Base-by-base conservation (phyloP, 1,139 yeast genomes). In the Saccharomyces hybrid region DNA sequence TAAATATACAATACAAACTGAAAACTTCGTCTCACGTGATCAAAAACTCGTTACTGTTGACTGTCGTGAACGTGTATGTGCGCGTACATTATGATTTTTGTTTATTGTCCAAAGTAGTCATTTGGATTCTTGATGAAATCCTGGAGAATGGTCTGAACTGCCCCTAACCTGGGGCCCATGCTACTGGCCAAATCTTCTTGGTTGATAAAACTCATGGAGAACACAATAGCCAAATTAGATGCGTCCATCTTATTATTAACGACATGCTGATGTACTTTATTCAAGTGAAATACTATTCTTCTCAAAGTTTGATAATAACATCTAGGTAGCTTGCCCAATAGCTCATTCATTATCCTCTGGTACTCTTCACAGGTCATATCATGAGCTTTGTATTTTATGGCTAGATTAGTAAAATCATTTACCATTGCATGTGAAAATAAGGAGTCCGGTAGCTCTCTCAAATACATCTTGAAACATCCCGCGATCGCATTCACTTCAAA, bases 401-500 rank as follows among this genome's bases (percentile, higher is more conserved):
- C 77, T 9, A 71, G 53, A 34, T 63, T 62, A 58, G 80, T 75
- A 64, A 84, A 80, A 48, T 75, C 77, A 1, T 75, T 75, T 28
- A 87, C 79, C 55, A 84, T 75, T 29, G 76, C 77, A 49, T 78
- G 80, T 0, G 95, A 83, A 54, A 93, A 78, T 46, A 91, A 71
- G 1, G 96, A 88, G 64, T 91, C 96, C 0, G 97, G 97, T 50
- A 93, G 73, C 64, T 90, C 98, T 60, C 99, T 79, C 61, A 93
- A 73, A 66, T 81, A 91, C 58, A 87, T 79, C 70, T 93, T 93
- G 63, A 93, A 85, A 64, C 95, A 83, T 48, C 96, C 95, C 1
- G 98, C 91, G 51, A 90, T 81, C 0, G 96, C 87, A 69, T 93
- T 95, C 50, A 89, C 81, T 69, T 90, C 97, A 65, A 83, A 83